Base-by-base conservation (phyloP, 495 filamentous ascomycete genomes). In the Xanthoparmelia taractica region DNA sequence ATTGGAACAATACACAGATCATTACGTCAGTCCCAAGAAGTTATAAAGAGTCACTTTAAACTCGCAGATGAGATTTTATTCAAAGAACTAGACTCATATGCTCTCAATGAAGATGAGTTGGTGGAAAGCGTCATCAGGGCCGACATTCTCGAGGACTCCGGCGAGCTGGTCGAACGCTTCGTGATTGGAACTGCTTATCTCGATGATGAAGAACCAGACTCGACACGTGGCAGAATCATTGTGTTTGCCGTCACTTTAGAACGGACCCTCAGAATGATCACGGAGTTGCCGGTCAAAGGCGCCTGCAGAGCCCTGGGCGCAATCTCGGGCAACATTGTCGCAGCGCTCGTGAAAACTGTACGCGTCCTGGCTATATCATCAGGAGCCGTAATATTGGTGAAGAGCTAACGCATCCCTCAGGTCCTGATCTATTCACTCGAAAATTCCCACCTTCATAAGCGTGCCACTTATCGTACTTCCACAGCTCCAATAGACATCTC, bases 401-500 rank as follows among this genome's bases (percentile, higher is more conserved):
- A 79, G 61, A 58, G 72, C 52, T 76, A 77, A 68, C 63, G 25
- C 23, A 27, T 43, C 33, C 59, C 57, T 8, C 57, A 84, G 74
- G 80, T 84, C 27, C 83, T 90, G 8, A 72, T 89, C 13, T 87
- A 82, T 69, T 72, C 77, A 31, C 81, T 88, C 40, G 67, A 70
- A 66, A 55, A 75, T 76, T 61, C 76, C 73, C 59, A 79, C 37
- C 77, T 97, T 37, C 80, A 79, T 38, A 90, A 86, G 69, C 65
- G 86, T 12, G 87, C 87, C 48, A 84, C 82, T 15, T 97, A 90
- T 72, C 83, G 91, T 23, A 88, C 90, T 17, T 84, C 91, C 25
- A 96, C 90, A 0, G 89, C 89, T 36, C 95, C 94, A 2, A 83
- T 95, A 33, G 90, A 95, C 69, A 65, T 99, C n/a, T 80, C 84